These are phyloP conservation scores for Botrytis squamosa DNA, from an alignment of 2,329 filamentous ascomycete genomes.

Conservation along the genomic window DNA sequence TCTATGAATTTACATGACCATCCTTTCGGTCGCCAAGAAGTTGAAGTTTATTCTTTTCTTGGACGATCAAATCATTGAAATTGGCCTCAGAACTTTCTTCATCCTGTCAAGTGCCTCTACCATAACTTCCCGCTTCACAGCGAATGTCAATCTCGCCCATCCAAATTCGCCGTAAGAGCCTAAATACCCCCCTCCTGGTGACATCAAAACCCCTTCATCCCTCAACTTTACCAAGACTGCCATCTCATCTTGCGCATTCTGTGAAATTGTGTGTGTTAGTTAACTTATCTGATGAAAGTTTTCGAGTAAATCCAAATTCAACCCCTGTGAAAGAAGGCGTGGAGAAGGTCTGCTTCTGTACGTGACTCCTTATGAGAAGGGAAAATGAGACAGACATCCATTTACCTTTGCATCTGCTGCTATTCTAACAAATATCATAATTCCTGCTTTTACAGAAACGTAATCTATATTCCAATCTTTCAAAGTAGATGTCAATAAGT, in stretches of 20 bases:
- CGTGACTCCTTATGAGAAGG: neutral
- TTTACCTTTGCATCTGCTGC: neutral
- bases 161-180: neutral
- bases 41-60: neutral
- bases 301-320: neutral
- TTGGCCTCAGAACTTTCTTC: neutral
- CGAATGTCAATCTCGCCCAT: neutral
- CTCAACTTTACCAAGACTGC: neutral
- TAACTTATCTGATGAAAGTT: neutral
- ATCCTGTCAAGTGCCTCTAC: neutral
- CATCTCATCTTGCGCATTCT: neutral
- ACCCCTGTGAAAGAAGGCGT: neutral
- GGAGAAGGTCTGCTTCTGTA: neutral
- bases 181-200: neutral
- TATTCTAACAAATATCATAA: neutral
- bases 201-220: neutral
- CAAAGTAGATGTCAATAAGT: neutral
- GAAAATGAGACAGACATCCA: neutral
- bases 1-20: neutral
- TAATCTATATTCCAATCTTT: neutral
- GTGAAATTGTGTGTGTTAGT: neutral
- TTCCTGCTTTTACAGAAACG: neutral
- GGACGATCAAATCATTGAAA: accelerated
- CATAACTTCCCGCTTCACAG: neutral
- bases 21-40: neutral